Evolutionary conservation across 139 green algal genomes (phyloP).

Genomic region (Chlamydomonas applanata): DNA sequence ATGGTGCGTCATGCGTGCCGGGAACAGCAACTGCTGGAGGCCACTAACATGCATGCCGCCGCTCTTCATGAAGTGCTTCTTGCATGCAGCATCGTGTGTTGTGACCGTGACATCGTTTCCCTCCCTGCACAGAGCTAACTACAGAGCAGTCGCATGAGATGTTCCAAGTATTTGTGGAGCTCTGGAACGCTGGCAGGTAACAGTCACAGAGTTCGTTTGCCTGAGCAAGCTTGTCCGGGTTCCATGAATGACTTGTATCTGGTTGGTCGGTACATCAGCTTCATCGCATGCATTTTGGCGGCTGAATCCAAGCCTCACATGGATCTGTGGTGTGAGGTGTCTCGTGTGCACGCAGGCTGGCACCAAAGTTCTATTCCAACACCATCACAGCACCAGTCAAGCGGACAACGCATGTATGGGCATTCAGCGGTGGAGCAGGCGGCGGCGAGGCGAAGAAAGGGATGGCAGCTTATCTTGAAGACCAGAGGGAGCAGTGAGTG

Average conservation of each 20-base stretch:
- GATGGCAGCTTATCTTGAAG: slow-evolving; percentile 17
- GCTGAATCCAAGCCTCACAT: neutral
- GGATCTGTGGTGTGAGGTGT: neutral
- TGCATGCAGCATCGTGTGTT: no score
- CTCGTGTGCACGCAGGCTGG: no score
- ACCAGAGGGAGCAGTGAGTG: slow-evolving; percentile 31
- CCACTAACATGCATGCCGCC: no score
- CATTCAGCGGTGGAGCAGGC: slow-evolving; percentile 10
- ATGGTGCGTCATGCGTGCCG: slow-evolving; percentile 15
- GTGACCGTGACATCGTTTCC: no score
- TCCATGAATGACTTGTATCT: no score
- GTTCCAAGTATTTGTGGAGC: slow-evolving; percentile 56
- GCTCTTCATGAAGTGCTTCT: no score
- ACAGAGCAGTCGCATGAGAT: slow-evolving; percentile 36
- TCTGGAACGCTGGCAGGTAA: slow-evolving; percentile 54
- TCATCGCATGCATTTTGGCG: slow-evolving; percentile 5
- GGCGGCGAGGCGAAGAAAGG: neutral
- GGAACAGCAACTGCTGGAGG: neutral
- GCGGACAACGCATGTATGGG: slow-evolving; percentile 52
- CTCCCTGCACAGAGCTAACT: slow-evolving; percentile 34
- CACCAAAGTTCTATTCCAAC: slow-evolving; percentile 46
- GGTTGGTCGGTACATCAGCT: no score
- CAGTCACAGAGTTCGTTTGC: no score
- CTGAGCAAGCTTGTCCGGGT: no score
- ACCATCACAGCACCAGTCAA: slow-evolving; percentile 22